Evolutionary conservation across 2,329 filamentous ascomycete species (phyloP), one percentile per base, ranked within the genome.

Genomic region (Trichoderma koningii): DNA sequence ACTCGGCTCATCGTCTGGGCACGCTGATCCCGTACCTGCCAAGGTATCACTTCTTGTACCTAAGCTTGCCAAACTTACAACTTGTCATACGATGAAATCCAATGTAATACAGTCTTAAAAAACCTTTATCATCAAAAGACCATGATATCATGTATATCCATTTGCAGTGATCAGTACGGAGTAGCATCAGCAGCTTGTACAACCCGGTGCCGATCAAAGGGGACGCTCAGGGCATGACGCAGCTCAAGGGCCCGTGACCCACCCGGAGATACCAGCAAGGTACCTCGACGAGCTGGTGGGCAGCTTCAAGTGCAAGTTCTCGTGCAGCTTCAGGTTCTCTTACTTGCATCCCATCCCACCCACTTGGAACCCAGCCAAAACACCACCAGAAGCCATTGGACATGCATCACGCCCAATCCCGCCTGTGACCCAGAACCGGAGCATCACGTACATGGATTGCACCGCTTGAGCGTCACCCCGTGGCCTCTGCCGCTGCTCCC

Each of bases 271-370:
- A 14, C 34, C 34, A 38, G 34, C 34, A 38, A 38, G 34, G 34
- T 38, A 38, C 34, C 34, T 38, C 34, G 34, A 38, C 34, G 34
- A 38, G 34, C 10, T 51, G 21, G 55, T 57, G 55, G 51, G 61
- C 56, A 61, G 55, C 63, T 65, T 23, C 21, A 23, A 23, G 21
- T 23, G 50, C 56, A 3, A 3, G 21, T 23, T 51, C 48, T 19
- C 63, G 10, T 38, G 34, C 48, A 57, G 53, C 56, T 66, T 57
- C 48, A 52, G 53, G 50, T 66, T 57, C 57, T 57, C 56, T 48
- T 34, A 9, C 30, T 34, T 34, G 30, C 9, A 34, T 34, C 62
- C 44, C 64, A 62, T 45, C 50, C 56, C 42, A 42, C 48, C 56
- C 7, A 3, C 30, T 34, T 34, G 30, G 30, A 44, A 19, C 45